Base-by-base conservation (phyloP, 2,329 filamentous ascomycete species). In the Diaporthe citrichinensis region DNA sequence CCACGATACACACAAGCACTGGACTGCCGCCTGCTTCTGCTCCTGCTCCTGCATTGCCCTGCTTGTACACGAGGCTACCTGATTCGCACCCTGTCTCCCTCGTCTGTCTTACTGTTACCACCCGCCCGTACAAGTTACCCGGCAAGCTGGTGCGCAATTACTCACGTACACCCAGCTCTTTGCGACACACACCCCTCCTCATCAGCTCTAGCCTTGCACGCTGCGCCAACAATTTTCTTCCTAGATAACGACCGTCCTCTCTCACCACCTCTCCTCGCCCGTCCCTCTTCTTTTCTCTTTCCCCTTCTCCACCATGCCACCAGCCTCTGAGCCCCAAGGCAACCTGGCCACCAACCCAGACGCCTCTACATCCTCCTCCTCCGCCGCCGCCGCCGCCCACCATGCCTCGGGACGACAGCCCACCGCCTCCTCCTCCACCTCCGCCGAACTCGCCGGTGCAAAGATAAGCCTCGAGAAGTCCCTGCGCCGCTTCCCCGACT, bases 401-500 rank as follows among this genome's bases (percentile, higher is more conserved):
- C 86, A 91, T 91, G 90, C 88, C 89, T 87, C 89, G 90, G 84
- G 89, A 91, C 85, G 87, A 90, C 86, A 91, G 89, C 84, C 90
- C 90, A 74, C 90, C 90, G 80, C 90, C 90, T 80, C 90, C 90
- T 76, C 90, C 90, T 78, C 90, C 90, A 77, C 88, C 89, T 81
- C 90, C 90, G 80, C 90, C 90, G 85, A 92, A 92, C 89, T 92
- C 90, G 84, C 90, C 90, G 80, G 90, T 91, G 89, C 89, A 89
- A 91, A 92, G 90, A 87, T 92, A 90, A 93, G 86, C 90, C 96
- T 89, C 89, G 86, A 92, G 83, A 86, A 87, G 79, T 91, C 93
- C 76, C 91, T 98, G 80, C 94, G 94, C 85, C 93, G 95, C 84
- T 98, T 95, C 87, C 92, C 92, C 82, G 95, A 98, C 89, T 98